Conservation (phyloP, 345 rosid genomes). For the Citrus medica region DNA sequence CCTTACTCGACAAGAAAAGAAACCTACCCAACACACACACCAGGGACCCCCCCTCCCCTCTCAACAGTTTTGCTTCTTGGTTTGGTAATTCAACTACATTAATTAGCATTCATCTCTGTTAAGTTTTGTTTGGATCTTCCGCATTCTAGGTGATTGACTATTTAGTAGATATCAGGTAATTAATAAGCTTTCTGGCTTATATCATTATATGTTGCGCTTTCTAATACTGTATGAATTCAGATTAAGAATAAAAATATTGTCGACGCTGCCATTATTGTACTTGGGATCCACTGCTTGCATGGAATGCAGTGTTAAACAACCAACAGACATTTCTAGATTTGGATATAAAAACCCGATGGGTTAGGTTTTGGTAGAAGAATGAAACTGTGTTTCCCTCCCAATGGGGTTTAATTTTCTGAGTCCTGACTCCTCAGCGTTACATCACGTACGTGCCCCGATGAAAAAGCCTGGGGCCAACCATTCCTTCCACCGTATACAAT, state of each 20-base stretch:
- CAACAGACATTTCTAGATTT: not conserved
- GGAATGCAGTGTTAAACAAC: not conserved
- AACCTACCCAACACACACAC: not conserved
- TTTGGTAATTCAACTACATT: conserved; percentile 17
- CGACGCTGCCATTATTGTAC: not conserved
- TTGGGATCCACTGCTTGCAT: not conserved
- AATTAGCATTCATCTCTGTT: not conserved
- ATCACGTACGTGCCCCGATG: not conserved
- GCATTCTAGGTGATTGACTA: too few relatives aligned
- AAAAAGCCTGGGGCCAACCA: not conserved
- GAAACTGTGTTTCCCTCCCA: not conserved
- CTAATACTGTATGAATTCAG: too few relatives aligned
- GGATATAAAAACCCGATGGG: not conserved
- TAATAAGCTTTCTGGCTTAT: too few relatives aligned
- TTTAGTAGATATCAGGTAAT: too few relatives aligned
- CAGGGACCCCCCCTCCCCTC: not conserved
- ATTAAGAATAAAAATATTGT: too few relatives aligned
- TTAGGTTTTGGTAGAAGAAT: not conserved
- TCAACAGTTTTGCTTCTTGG: conserved; percentile 19
- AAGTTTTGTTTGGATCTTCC: not conserved
- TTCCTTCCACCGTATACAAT: not conserved
- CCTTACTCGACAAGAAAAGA: conserved; percentile 2
- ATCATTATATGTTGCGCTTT: too few relatives aligned
- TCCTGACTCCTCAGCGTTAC: not conserved
- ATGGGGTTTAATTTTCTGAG: not conserved